Conservation (phyloP, 129 eudicot species). For the Silybum marianum region DNA sequence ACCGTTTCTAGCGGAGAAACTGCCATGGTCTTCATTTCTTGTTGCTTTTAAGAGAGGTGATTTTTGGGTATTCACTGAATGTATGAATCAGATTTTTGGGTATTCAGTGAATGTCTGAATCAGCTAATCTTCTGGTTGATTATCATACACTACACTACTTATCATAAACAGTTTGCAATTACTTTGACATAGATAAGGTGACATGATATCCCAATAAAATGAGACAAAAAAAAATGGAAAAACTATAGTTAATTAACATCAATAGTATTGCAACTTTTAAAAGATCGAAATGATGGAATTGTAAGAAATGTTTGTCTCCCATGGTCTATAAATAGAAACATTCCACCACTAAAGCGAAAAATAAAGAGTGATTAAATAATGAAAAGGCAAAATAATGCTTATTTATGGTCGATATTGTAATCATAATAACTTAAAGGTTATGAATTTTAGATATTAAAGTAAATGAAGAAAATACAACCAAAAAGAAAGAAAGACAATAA, state of each 20-base stretch:
- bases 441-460: no score
- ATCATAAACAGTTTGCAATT: no score
- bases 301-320: constrained; percentile 3
- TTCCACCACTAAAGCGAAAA: not conserved
- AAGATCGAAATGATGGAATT: not conserved
- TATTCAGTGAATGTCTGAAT: no score
- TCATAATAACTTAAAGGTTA: not conserved
- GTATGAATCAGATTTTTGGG: no score
- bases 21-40: not conserved
- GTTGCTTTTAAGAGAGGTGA: no score
- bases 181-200: not conserved
- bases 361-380: not conserved
- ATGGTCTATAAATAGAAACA: not conserved
- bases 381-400: not conserved
- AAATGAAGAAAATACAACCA: no score
- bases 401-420: not conserved
- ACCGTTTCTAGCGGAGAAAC: not conserved
- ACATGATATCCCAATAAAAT: not conserved
- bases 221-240: not conserved
- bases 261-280: not conserved
- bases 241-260: not conserved
- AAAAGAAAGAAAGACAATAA: no score
- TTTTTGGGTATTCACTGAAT: no score
- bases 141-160: no score
- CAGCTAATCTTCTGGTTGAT: no score